Evolutionary conservation across 352 stramenopile species (phyloP), one percentile per base, ranked within the genome.

Genomic region (Phytopythium chamaehyphon): DNA sequence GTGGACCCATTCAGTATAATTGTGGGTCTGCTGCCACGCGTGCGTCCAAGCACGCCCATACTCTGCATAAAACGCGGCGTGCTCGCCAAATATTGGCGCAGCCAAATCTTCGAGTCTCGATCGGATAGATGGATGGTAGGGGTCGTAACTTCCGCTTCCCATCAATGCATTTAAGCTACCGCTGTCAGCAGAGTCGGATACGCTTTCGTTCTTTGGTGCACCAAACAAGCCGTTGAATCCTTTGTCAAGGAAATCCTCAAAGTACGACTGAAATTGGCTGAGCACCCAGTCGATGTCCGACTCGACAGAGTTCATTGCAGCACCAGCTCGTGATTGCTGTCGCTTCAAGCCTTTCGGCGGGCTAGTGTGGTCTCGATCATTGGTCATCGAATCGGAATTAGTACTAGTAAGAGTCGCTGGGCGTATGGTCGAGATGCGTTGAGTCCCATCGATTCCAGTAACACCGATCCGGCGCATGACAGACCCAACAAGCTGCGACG

Each of bases 251-350:
- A 89, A 74, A 14, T 75, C 61, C 24, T 87, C 73, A 56, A 87
- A 87, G 58, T 86, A 88, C 12, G 46, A 47, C 46, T 77, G 76
- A 37, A 85, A 87, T 51, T 88, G 74, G 1, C 48, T 50, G 6
- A 88, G 57, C 0, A 88, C 55, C 76, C 78, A 92, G 19, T 85
- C 71, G 4, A 74, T 62, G 40, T 92, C 77, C 0, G 68, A 65
- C 16, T 72, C 61, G 18, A 56, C 39, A 2, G 62, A 44, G 33
- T 59, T 47, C 22, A 65, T 65, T 16, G 56, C 24, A 1, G 57
- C 50, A 2, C 23, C 54, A 1, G 35, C 45, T 6, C 48, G 40
- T 18, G 47, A 36, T 6, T 59, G 37, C 28, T 55, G 28, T n/a
- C 24, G 28, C 33, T 43, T 19, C 44, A 49, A 37, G 11, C 35